These are phyloP conservation scores for Excoecaria agallocha DNA, from an alignment of 345 rosid genomes.

Conservation along the genomic window DNA sequence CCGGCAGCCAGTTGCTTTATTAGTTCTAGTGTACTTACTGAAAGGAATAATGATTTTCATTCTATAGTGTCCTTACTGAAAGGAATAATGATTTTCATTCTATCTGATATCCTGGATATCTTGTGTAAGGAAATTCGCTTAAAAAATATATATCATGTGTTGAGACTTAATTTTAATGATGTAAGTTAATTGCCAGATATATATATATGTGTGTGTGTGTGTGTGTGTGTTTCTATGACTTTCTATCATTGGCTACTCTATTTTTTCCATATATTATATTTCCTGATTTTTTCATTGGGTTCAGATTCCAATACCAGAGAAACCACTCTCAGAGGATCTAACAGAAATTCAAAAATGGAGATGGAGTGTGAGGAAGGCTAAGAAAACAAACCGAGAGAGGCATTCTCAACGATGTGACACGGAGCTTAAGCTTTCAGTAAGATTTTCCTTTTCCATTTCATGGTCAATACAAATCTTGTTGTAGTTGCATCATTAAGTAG, in stretches of 20 bases:
- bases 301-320: slow-evolving; percentile 33
- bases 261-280: background rate
- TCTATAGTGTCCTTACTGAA: too few relatives aligned
- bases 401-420: slow-evolving; percentile 36
- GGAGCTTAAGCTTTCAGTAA: slow-evolving; percentile 39
- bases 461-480: background rate
- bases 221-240: background rate
- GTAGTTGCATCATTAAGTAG: background rate
- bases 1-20: background rate
- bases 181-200: background rate
- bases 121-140: background rate
- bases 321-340: slow-evolving; percentile 28
- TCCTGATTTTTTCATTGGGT: background rate
- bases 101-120: background rate
- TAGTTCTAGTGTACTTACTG: too few relatives aligned
- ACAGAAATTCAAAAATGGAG: slow-evolving; percentile 27
- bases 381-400: slow-evolving; percentile 33
- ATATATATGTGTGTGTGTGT: too few relatives aligned
- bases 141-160: background rate
- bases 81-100: too few relatives aligned
- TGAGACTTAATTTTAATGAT: background rate
- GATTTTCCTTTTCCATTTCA: slow-evolving; percentile 6
- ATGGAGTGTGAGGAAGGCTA: slow-evolving; percentile 29
- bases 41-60: background rate
- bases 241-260: background rate